Evolutionary conservation across 192 early-diverging fungal genomes (phyloP).

Genomic region (Dispira parvispora): DNA sequence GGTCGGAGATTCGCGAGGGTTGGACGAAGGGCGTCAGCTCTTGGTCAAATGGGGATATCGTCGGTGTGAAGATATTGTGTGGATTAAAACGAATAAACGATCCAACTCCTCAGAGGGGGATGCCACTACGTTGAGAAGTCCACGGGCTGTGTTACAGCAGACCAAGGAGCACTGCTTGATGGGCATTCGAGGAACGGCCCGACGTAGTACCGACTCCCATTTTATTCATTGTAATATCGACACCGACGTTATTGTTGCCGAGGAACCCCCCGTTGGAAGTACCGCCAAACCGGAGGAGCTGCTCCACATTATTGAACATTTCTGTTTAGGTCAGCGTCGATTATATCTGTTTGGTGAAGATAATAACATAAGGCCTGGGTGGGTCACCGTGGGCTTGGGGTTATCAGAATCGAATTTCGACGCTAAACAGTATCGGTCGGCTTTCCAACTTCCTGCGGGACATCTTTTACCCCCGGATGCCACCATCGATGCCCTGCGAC

Average conservation of each 20-base stretch:
- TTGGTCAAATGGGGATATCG: constrained; percentile 46
- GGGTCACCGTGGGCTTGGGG: constrained; percentile 35
- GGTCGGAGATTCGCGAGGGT: constrained; percentile 33
- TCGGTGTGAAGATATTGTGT: constrained; percentile 45
- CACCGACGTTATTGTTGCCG: constrained; percentile 46
- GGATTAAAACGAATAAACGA: constrained; percentile 42
- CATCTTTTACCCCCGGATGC: constrained; percentile 16
- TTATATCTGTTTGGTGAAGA: constrained; percentile 46
- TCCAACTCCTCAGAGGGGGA: background rate
- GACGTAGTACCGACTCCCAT: constrained; percentile 41
- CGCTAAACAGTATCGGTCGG: constrained; percentile 16
- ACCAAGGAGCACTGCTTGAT: constrained; percentile 52
- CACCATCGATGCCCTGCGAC: constrained; percentile 32
- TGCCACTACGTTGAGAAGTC: too few relatives aligned
- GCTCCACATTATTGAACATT: constrained; percentile 44
- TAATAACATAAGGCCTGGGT: constrained; percentile 38
- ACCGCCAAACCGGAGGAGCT: constrained; percentile 39
- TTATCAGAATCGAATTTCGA: constrained; percentile 32
- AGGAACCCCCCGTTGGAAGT: constrained; percentile 26
- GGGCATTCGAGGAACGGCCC: constrained; percentile 47
- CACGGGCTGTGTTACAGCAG: constrained; percentile 29
- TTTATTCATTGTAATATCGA: constrained; percentile 59
- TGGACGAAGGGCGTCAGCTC: constrained; percentile 38
- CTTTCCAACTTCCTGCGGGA: constrained; percentile 19
- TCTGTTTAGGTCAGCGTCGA: constrained; percentile 41